These are phyloP conservation scores for Macrophomina pseudophaseolina DNA, from an alignment of 2,329 filamentous ascomycete genomes.

Conservation along the genomic window DNA sequence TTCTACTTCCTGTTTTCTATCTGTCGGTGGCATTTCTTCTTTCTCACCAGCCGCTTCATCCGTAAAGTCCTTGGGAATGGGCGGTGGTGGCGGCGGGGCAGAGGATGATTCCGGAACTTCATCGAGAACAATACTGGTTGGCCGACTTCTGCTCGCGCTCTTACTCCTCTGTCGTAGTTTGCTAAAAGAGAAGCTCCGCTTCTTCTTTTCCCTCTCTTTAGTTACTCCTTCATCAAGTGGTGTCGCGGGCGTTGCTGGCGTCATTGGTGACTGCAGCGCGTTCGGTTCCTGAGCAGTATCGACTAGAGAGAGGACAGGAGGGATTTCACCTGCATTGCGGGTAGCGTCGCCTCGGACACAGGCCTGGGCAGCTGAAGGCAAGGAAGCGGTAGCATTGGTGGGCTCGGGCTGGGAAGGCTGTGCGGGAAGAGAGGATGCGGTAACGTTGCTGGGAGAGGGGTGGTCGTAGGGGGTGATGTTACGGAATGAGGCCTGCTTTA, in stretches of 20 bases:
- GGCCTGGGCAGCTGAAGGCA: not conserved
- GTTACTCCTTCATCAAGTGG: not conserved
- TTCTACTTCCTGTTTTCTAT: not conserved
- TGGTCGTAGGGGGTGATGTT: slow-evolving; percentile 14
- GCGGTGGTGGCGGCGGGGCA: not conserved
- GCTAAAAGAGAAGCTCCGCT: slow-evolving; percentile 7
- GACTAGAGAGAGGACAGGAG: not conserved
- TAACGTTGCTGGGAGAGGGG: slow-evolving; percentile 10
- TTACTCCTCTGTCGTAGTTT: slow-evolving; percentile 7
- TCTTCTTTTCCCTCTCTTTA: slow-evolving; percentile 18
- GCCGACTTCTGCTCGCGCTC: slow-evolving; percentile 18
- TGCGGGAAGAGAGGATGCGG: slow-evolving; percentile 7
- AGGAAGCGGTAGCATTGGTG: not conserved
- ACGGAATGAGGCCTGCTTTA: slow-evolving; percentile 20
- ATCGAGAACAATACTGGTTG: slow-evolving; percentile 1
- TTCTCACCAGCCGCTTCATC: not conserved
- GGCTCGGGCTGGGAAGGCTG: not conserved
- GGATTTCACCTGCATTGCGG: not conserved
- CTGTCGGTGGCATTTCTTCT: not conserved
- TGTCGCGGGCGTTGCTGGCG: not conserved
- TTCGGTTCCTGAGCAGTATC: not conserved
- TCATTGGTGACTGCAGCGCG: not conserved
- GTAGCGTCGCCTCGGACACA: not conserved
- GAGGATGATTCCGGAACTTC: not conserved
- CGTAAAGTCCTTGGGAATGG: not conserved